phyloP scores from a whole-genome alignment of 2,329 filamentous ascomycete species.

The Colletotrichum tropicale region DNA sequence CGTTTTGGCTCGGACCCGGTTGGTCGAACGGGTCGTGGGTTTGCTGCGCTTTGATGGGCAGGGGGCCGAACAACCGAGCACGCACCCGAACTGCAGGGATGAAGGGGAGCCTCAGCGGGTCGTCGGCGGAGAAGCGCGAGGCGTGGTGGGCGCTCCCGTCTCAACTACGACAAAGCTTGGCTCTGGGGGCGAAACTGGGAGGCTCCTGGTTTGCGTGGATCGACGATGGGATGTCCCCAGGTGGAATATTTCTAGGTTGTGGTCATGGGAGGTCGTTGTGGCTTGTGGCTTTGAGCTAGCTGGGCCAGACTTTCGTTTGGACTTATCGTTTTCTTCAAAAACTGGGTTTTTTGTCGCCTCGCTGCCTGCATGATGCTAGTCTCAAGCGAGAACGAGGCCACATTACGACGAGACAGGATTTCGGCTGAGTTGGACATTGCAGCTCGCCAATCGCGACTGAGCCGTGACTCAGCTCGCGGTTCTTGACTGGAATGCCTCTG shows the following conservation, averaged over 20 bases:
- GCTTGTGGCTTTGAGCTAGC: background rate
- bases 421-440: background rate
- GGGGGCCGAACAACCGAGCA: background rate
- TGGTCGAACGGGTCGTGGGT: background rate
- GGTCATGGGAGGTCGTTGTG: background rate
- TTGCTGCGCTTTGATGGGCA: slow-evolving; percentile 1
- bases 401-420: background rate
- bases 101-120: background rate
- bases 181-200: background rate
- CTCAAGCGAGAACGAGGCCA: background rate
- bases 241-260: background rate
- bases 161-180: background rate
- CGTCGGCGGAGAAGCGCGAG: background rate
- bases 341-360: background rate
- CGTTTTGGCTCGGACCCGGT: background rate
- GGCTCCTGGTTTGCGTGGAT: background rate
- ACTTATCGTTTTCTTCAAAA: background rate
- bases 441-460: background rate
- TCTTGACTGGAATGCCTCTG: background rate
- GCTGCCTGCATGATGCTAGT: background rate
- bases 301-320: background rate
- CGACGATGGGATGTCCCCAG: background rate
- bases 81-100: background rate
- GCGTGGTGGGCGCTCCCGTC: background rate
- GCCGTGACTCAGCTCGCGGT: background rate